phyloP scores from a whole-genome alignment of 192 early-diverging fungal species.

The Podila epicladia region DNA sequence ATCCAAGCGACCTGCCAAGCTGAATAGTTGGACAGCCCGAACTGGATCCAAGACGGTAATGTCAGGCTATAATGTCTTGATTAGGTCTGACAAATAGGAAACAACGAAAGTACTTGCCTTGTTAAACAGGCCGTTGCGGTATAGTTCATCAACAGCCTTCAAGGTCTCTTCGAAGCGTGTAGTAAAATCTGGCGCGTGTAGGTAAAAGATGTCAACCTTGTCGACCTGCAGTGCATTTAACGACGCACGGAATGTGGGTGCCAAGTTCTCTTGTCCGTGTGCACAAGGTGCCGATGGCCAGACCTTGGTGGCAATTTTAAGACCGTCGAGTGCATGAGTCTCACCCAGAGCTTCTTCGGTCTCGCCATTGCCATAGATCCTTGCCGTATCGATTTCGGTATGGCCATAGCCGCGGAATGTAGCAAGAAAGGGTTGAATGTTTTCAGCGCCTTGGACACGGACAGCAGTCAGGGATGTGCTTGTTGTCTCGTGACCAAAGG shows the following conservation, averaged over 20 bases:
- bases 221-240: constrained; percentile 58
- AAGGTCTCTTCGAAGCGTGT: constrained; percentile 65
- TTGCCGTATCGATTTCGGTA: constrained; percentile 50
- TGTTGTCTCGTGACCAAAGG: constrained; percentile 24
- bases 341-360: constrained; percentile 22
- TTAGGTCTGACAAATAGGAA: background rate
- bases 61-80: background rate
- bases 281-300: constrained; percentile 55
- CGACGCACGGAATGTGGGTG: constrained; percentile 33
- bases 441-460: constrained; percentile 17
- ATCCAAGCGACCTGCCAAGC: constrained; percentile 49
- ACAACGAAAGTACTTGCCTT: constrained; percentile 23
- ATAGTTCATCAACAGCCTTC: constrained; percentile 66
- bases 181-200: constrained; percentile 68
- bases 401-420: constrained; percentile 24
- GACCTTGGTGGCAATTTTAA: constrained; percentile 66
- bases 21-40: constrained; percentile 52
- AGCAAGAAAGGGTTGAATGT: constrained; percentile 19
- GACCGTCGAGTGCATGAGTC: constrained; percentile 7
- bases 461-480: constrained; percentile 1
- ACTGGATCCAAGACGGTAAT: constrained; percentile 6
- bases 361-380: constrained; percentile 61
- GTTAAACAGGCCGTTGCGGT: constrained; percentile 64
- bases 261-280: constrained; percentile 54
- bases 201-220: constrained; percentile 71